Conservation (phyloP, 129 eudicot genomes). For the Solidago caesia region DNA sequence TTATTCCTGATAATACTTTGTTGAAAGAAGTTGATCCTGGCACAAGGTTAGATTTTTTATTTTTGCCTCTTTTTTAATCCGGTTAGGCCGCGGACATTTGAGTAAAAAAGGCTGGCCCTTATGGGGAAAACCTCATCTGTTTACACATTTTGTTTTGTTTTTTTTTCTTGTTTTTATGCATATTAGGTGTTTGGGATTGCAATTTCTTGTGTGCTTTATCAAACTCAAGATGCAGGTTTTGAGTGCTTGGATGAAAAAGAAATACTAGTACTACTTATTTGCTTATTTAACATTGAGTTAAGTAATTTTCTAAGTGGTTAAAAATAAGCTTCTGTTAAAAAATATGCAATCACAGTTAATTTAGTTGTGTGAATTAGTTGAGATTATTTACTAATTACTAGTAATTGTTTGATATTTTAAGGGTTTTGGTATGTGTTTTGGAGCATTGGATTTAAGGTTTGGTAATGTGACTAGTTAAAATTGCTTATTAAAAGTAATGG, state of each 20-base stretch:
- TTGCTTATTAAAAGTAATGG: not conserved
- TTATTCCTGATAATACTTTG: slow-evolving; percentile 53
- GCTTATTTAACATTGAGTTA: not conserved
- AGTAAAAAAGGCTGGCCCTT: not conserved
- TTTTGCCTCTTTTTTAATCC: not conserved
- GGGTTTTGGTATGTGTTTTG: slow-evolving; percentile 7
- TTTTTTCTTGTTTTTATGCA: not conserved
- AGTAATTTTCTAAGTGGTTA: not conserved
- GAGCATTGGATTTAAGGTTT: slow-evolving; percentile 4
- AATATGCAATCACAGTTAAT: no score
- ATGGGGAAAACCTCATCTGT: no score
- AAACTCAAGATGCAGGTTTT: no score
- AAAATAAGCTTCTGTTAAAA: no score
- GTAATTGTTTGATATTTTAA: not conserved
- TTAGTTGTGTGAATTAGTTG: no score
- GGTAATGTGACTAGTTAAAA: not conserved
- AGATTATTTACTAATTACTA: no score
- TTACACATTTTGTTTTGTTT: no score
- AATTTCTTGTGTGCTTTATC: no score
- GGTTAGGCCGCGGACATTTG: no score
- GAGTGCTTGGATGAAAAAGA: no score
- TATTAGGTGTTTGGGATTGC: no score
- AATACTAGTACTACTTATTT: not conserved
- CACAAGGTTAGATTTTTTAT: slow-evolving; percentile 60
- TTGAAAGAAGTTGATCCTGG: slow-evolving; percentile 93